Percentiles rank a stretch among this genome's conserved stretches.
Evolutionary conservation across 139 green algal species (phyloP).

Genomic region (Astrephomene gubernaculifera): DNA sequence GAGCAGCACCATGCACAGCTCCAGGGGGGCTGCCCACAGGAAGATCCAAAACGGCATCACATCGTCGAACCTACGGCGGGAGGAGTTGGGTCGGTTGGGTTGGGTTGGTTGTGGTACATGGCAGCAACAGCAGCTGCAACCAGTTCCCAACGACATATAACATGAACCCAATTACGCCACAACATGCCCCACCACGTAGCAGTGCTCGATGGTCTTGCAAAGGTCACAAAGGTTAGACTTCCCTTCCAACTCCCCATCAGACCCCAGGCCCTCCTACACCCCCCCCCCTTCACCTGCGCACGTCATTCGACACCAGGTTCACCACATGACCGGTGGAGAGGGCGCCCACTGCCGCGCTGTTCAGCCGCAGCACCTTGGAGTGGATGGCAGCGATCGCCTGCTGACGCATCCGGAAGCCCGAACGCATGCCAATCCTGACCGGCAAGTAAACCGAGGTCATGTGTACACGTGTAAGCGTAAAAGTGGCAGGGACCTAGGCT

Average conservation of each 20-base stretch:
- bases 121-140: too few species aligned
- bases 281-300: conserved; percentile 18
- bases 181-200: too few species aligned
- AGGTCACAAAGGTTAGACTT: too few species aligned
- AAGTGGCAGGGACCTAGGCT: too few species aligned
- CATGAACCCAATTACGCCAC: too few species aligned
- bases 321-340: conserved; percentile 65
- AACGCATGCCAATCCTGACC: conserved; percentile 81
- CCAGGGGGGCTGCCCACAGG: conserved; percentile 67
- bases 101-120: too few species aligned
- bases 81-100: not conserved
- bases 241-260: not conserved
- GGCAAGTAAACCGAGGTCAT: too few species aligned
- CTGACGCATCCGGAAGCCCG: conserved; percentile 76
- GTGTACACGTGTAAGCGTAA: too few species aligned
- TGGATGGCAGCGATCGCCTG: conserved; percentile 61
- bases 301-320: conserved; percentile 63
- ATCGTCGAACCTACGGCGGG: conserved; percentile 81
- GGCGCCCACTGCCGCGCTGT: conserved; percentile 67
- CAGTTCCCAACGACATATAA: too few species aligned
- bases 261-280: not conserved
- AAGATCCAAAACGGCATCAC: conserved; percentile 78
- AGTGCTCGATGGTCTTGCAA: too few species aligned
- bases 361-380: conserved; percentile 79
- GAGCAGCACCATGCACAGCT: conserved; percentile 79